phyloP scores from a whole-genome alignment of 306 rosid species.

The Dalbergia cultrata region DNA sequence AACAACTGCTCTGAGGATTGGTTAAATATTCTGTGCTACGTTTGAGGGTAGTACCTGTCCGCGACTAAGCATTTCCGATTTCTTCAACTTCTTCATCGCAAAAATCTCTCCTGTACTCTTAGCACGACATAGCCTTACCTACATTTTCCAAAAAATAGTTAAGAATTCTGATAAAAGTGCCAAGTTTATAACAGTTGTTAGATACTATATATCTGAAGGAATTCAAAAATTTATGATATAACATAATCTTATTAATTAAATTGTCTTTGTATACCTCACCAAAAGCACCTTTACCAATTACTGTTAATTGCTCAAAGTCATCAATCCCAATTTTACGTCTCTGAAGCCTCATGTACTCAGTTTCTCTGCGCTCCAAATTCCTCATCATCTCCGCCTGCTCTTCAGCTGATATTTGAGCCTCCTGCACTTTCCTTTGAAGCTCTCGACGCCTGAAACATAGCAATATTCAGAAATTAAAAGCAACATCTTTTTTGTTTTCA shows the following conservation, averaged over 20 bases:
- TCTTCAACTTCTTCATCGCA: constrained; percentile 98
- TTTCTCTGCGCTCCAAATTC: constrained; percentile 89
- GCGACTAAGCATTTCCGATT: constrained; percentile 99
- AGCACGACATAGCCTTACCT: constrained; percentile 95
- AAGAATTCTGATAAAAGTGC: not conserved
- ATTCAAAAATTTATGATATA: not conserved
- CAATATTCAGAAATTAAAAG: constrained; percentile 15
- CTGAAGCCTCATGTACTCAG: constrained; percentile 92
- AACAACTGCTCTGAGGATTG: constrained; percentile 12
- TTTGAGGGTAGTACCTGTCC: constrained; percentile 78
- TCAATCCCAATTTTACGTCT: constrained; percentile 96
- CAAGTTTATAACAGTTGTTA: not conserved
- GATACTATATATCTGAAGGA: constrained; percentile 12
- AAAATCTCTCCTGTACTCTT: constrained; percentile 84
- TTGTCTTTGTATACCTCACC: constrained; percentile 73
- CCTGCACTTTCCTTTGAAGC: constrained; percentile 82
- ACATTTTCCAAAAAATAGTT: constrained; percentile 34
- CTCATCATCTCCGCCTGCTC: constrained; percentile 96
- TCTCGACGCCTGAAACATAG: constrained; percentile 73
- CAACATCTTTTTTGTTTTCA: not conserved
- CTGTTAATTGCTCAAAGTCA: constrained; percentile 92
- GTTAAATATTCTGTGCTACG: not conserved
- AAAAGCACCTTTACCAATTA: constrained; percentile 98
- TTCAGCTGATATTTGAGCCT: constrained; percentile 83
- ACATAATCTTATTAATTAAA: constrained; percentile 11